Evolutionary conservation across 2,329 filamentous ascomycete species (phyloP).

Genomic region (Xylariaceae sp.): DNA sequence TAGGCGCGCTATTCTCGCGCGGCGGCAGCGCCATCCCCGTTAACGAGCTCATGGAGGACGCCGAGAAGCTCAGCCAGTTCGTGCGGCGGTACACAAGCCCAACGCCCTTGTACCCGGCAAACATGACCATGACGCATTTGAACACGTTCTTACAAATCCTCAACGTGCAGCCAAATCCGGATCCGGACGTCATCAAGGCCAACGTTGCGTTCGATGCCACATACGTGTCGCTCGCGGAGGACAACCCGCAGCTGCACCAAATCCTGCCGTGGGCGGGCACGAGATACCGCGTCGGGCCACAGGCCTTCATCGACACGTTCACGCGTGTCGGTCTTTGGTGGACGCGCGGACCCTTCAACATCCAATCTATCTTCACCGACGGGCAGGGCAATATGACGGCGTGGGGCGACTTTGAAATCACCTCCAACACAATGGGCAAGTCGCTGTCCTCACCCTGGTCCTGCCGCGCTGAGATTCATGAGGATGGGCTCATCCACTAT

Average conservation of each 20-base stretch:
- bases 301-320: slow-evolving; percentile 14
- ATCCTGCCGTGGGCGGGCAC: slow-evolving; percentile 12
- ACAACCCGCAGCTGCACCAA: slow-evolving; percentile 9
- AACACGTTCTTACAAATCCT: slow-evolving; percentile 5
- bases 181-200: slow-evolving; percentile 4
- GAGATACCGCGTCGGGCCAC: slow-evolving; percentile 3
- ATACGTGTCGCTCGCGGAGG: slow-evolving; percentile 4
- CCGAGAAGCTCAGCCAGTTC: background rate
- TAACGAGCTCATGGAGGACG: background rate
- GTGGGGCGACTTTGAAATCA: slow-evolving; percentile 8
- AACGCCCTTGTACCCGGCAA: background rate
- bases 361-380: slow-evolving; percentile 7
- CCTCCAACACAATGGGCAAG: slow-evolving; percentile 11
- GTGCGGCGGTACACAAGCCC: background rate
- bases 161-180: slow-evolving; percentile 4
- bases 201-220: slow-evolving; percentile 7
- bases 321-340: slow-evolving; percentile 12
- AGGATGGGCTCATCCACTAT: slow-evolving; percentile 1
- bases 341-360: slow-evolving; percentile 11
- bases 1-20: background rate
- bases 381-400: slow-evolving; percentile 6
- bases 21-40: background rate
- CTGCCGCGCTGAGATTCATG: slow-evolving; percentile 3
- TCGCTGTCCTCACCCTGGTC: background rate
- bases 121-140: background rate